phyloP scores from a whole-genome alignment of 2,329 filamentous ascomycete genomes.

The Botryosphaeria agaves region DNA sequence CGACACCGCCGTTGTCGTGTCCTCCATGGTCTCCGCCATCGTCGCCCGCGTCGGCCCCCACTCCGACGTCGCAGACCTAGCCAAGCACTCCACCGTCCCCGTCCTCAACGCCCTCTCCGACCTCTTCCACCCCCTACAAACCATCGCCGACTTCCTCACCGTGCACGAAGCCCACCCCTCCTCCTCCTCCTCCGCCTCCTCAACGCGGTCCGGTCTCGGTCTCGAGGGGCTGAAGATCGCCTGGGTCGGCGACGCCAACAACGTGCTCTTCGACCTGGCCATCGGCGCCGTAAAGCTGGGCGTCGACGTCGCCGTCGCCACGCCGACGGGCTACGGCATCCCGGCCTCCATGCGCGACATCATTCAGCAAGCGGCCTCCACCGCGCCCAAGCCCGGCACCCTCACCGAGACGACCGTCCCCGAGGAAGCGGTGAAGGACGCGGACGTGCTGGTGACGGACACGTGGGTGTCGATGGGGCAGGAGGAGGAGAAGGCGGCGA shows the following conservation, averaged over 20 bases:
- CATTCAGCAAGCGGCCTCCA: conserved; percentile 46
- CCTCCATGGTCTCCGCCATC: conserved; percentile 42
- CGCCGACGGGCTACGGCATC: conserved; percentile 71
- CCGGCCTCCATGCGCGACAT: conserved; percentile 55
- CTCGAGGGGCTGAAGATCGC: conserved; percentile 77
- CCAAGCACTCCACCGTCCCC: conserved; percentile 29
- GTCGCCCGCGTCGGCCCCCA: conserved; percentile 36
- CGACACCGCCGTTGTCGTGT: conserved; percentile 82
- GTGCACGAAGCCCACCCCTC: conserved; percentile 61
- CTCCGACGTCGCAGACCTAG: conserved; percentile 28
- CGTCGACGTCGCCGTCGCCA: conserved; percentile 71
- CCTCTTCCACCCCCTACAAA: conserved; percentile 86
- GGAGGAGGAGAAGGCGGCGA: conserved; percentile 64
- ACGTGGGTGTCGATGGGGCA: conserved; percentile 99
- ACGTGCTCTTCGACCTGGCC: conserved; percentile 86
- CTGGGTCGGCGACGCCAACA: conserved; percentile 95
- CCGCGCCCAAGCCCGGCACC: conserved; percentile 42
- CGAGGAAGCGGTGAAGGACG: conserved; percentile 68
- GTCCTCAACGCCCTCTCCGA: conserved; percentile 53
- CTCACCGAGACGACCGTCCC: conserved; percentile 62
- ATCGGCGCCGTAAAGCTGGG: conserved; percentile 79
- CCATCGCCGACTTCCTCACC: conserved; percentile 84
- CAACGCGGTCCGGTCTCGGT: conserved; percentile 34
- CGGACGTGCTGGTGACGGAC: conserved; percentile 85
- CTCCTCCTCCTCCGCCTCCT: conserved; percentile 12